Percentiles rank a stretch among this genome's conserved stretches.
These are phyloP conservation scores for Ulmus americana DNA, from an alignment of 331 rosid species.

Conservation along the genomic window DNA sequence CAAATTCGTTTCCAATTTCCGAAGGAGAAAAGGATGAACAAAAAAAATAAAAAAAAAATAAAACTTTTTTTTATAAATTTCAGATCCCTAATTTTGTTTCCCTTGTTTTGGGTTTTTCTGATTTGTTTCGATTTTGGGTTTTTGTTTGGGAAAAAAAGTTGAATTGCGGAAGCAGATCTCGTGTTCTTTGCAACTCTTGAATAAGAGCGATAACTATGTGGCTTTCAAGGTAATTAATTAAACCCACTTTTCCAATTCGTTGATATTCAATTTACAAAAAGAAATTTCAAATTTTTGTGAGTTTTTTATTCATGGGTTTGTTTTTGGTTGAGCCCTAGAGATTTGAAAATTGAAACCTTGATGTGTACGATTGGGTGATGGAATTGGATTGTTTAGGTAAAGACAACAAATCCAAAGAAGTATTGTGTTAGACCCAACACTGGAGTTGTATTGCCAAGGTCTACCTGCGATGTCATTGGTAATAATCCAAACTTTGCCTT, in stretches of 20 bases:
- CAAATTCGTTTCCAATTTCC: constrained; percentile 1
- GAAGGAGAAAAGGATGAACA: too few species aligned
- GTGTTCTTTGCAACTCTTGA: constrained; percentile 66
- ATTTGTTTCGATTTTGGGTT: not conserved
- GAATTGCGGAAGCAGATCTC: constrained; percentile 97
- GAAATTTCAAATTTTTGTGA: not conserved
- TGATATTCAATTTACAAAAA: too few species aligned
- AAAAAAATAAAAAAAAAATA: not conserved
- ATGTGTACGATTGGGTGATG: constrained; percentile 18
- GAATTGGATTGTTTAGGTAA: constrained; percentile 53
- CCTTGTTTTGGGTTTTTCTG: constrained; percentile 21
- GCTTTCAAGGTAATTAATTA: constrained; percentile 65
- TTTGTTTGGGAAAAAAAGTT: constrained; percentile 32
- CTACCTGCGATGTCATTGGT: constrained; percentile 81
- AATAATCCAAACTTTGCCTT: not conserved
- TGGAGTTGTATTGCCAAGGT: constrained; percentile 79
- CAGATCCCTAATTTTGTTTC: constrained; percentile 23
- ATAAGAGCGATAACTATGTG: constrained; percentile 57
- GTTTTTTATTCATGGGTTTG: not conserved
- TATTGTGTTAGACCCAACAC: constrained; percentile 95
- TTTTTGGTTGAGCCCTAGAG: constrained; percentile 13
- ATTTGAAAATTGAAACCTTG: constrained; percentile 24
- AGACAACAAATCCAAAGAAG: constrained; percentile 90
- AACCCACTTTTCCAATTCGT: not conserved
- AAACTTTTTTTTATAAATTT: not conserved